Evolutionary conservation across 148 eudicot genomes (phyloP), one percentile per base, ranked within the genome.

Genomic region (Camellia granthamiana): DNA sequence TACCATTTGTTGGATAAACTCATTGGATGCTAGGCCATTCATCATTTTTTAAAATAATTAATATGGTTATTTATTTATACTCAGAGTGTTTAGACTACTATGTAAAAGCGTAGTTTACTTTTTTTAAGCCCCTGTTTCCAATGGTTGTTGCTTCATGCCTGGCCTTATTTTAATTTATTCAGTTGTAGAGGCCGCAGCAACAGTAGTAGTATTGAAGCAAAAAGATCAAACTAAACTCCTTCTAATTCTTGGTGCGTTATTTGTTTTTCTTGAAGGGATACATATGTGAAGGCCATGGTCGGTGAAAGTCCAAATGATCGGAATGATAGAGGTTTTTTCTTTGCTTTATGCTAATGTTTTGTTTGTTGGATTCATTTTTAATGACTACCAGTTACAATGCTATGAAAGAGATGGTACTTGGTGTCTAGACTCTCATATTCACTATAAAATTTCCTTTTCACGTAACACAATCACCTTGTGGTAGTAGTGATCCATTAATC

Each of bases 281-380:
- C 99, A 75, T 96, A 89, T 81, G 91, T 96, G 88, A 92, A 92
- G 86, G 87, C 89, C 65, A 92, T 93, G 97, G 90, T 82, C 65
- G 97, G 95, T 65, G 99, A 96, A 87, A 93, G 88, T 88, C 95
- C 97, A 82, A 96, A 96, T 85, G 99, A 96, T 67, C 87, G 99
- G 80, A 96, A 96, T 85, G 99, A 96, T 78, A 92, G 99, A 93
- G 99, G 99, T 93, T 64, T 81, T 90, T 43, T 68, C 6, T 77
- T 65, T 82, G 56, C 72, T 72, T 23, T 60, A 42, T 68, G 9
- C 14, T 67, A 59, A 10, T 61, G 43, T 16, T 81, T 82, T 54
- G 13, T 30, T 44, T 51, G 7, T 16, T 54, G 44, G n/a, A 44
- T 47, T 76, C 14, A 44, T 76, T 61, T 76, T n/a, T 11, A 46